Evolutionary conservation across 169 alveolate species (phyloP), one percentile per base, ranked within the genome.

Genomic region (Plasmodium ovale): DNA sequence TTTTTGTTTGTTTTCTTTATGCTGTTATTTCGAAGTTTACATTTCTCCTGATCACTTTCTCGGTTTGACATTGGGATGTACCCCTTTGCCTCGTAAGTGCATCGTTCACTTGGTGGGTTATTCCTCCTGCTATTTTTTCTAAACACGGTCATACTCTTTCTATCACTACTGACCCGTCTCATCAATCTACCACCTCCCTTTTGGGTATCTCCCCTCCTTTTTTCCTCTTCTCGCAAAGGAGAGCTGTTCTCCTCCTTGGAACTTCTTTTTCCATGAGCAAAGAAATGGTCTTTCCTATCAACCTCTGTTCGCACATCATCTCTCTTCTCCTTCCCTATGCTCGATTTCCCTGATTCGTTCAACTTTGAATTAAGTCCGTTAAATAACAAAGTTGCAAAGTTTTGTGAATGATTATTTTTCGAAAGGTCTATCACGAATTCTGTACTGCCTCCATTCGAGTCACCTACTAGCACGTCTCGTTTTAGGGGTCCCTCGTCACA

Each of bases 71-170:
- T 16, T 21, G 87, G 72, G 14, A 56, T 72, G 25, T 56, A 60
- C 23, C 87, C 87, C 14, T 72, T 49, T 44, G 71, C 37, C 39
- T 72, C 64, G 21, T 72, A 72, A 44, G 56, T 59, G 33, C 23
- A n/a, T 35, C 4, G 9, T 6, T 39, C 51, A 9, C 51, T 39
- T 39, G 33, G 25, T 23, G 27, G 39, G 27, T 60, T 60, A 16
- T 23, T 53, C 19, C 23, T 53, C 19, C 64, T 23, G 19, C 14
- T 53, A 5, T 53, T 53, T 53, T 1, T 16, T 14, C 14, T 16
- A 53, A 16, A 53, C 14, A 54, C 21, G 27, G 14, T 19, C 4
- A n/a, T n/a, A n/a, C n/a, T n/a, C n/a, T n/a, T n/a, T n/a, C n/a
- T n/a, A n/a, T n/a, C n/a, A n/a, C n/a, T n/a, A n/a, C n/a, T n/a